phyloP scores from a whole-genome alignment of 78 protist genomes.

The Thecamonas trahens region DNA sequence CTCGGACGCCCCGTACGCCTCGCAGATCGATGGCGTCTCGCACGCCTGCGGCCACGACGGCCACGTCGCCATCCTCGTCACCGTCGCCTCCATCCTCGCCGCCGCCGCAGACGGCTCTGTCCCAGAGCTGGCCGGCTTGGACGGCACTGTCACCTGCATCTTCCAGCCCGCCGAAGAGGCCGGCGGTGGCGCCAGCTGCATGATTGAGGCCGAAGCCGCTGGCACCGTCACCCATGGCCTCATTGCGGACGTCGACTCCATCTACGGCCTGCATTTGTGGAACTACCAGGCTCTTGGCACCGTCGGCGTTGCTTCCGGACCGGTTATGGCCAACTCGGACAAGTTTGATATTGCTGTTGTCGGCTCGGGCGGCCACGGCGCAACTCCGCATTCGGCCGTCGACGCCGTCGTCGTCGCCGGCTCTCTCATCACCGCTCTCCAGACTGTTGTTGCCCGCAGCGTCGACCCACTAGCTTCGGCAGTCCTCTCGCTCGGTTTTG shows the following conservation, averaged over 20 bases:
- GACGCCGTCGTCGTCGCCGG: constrained; percentile 11
- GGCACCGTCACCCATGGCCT: constrained; percentile 10
- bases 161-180: constrained; percentile 35
- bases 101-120: too few relatives aligned
- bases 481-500: constrained; percentile 9
- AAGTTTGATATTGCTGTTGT: background rate
- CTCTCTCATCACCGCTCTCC: background rate
- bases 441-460: constrained; percentile 10
- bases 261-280: constrained; percentile 19
- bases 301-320: constrained; percentile 1
- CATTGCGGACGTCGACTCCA: constrained; percentile 6
- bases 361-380: constrained; percentile 25
- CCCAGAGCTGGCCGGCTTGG: background rate
- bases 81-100: too few relatives aligned
- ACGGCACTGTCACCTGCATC: constrained; percentile 1
- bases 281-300: constrained; percentile 5
- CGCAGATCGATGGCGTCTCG: constrained; percentile 7
- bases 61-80: constrained; percentile 10
- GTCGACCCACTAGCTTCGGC: constrained; percentile 3
- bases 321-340: constrained; percentile 9
- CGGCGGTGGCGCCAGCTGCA: constrained; percentile 15
- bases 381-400: constrained; percentile 13
- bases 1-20: background rate
- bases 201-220: constrained; percentile 26
- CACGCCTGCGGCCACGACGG: constrained; percentile 43